These are phyloP conservation scores for Leccinum subgranulosum DNA, from an alignment of 768 basidiomycete genomes.

Conservation along the genomic window DNA sequence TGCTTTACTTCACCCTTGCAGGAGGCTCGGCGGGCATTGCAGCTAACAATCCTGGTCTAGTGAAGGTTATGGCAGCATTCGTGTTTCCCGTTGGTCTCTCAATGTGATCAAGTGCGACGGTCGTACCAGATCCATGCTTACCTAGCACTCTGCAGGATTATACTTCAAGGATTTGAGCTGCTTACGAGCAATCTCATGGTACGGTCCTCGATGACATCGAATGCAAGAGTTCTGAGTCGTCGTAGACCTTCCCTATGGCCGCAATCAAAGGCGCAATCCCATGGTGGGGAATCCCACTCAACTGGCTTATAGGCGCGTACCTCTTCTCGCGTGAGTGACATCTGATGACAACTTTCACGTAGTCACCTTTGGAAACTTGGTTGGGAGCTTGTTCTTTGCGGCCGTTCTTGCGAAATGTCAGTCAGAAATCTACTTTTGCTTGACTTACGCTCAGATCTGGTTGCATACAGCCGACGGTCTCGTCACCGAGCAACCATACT, in stretches of 20 bases:
- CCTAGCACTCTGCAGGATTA: constrained; percentile 47
- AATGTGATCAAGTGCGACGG: constrained; percentile 40
- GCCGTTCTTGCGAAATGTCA: constrained; percentile 63
- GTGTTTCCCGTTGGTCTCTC: constrained; percentile 77
- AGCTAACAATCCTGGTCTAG: constrained; percentile 58
- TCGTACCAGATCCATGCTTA: not conserved
- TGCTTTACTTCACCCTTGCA: constrained; percentile 56
- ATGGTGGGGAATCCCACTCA: constrained; percentile 65
- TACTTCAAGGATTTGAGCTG: constrained; percentile 66
- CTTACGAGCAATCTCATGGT: constrained; percentile 80
- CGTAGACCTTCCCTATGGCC: constrained; percentile 69
- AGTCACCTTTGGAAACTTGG: constrained; percentile 71
- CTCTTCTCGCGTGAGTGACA: not conserved
- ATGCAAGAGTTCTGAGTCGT: not conserved
- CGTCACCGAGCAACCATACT: constrained; percentile 56
- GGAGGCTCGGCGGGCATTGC: constrained; percentile 56
- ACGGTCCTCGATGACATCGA: not conserved
- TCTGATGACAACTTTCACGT: not conserved
- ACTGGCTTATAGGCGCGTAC: constrained; percentile 62
- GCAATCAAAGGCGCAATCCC: constrained; percentile 57
- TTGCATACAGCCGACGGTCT: constrained; percentile 52
- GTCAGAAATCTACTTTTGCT: constrained; percentile 15
- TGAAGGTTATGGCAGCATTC: constrained; percentile 62
- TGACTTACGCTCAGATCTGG: not conserved
- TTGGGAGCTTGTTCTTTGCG: constrained; percentile 67